A percentile compares a stretch with the other conserved stretches of the same genome.
Evolutionary conservation across 164 flowering plant genomes (phyloP).

Genomic region (Macadamia integrifolia): DNA sequence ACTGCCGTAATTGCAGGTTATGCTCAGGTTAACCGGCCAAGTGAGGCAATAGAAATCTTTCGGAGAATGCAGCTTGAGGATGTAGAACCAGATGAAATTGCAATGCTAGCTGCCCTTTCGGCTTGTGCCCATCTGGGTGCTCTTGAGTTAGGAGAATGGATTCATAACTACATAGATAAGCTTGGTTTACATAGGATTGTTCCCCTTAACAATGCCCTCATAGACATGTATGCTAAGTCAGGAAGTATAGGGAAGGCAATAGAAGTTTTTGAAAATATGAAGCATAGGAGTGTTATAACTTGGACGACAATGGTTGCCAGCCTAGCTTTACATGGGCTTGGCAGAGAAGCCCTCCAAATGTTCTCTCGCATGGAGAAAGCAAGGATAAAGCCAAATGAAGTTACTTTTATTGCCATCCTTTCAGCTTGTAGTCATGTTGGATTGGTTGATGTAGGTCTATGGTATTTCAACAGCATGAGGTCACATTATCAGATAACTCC

Average conservation of each 20-base stretch:
- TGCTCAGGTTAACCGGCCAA: conserved; percentile 32
- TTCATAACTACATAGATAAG: conserved; percentile 33
- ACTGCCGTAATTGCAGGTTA: conserved; percentile 50
- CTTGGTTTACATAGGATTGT: conserved; percentile 24
- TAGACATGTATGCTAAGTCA: conserved; percentile 62
- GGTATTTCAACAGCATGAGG: conserved; percentile 39
- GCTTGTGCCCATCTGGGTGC: conserved; percentile 64
- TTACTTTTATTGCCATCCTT: conserved; percentile 58
- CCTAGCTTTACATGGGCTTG: conserved; percentile 56
- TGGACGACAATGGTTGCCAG: conserved; percentile 73
- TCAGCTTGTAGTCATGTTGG: conserved; percentile 73
- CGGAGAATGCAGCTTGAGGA: conserved; percentile 44
- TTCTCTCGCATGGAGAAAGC: conserved; percentile 52
- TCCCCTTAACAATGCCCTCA: conserved; percentile 45
- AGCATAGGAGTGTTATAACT: conserved; percentile 41
- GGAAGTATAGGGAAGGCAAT: conserved; percentile 48
- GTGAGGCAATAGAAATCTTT: conserved; percentile 45
- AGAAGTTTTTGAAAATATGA: conserved; percentile 43
- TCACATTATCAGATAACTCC: conserved; percentile 37
- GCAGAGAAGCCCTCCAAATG: conserved; percentile 44
- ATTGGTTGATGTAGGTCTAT: conserved; percentile 41
- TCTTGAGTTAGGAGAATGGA: conserved; percentile 52
- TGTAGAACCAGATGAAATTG: conserved; percentile 51
- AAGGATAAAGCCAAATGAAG: conserved; percentile 39
- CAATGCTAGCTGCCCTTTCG: conserved; percentile 55